phyloP scores from a whole-genome alignment of 2,329 filamentous ascomycete species.

The Colletotrichum destructivum region DNA sequence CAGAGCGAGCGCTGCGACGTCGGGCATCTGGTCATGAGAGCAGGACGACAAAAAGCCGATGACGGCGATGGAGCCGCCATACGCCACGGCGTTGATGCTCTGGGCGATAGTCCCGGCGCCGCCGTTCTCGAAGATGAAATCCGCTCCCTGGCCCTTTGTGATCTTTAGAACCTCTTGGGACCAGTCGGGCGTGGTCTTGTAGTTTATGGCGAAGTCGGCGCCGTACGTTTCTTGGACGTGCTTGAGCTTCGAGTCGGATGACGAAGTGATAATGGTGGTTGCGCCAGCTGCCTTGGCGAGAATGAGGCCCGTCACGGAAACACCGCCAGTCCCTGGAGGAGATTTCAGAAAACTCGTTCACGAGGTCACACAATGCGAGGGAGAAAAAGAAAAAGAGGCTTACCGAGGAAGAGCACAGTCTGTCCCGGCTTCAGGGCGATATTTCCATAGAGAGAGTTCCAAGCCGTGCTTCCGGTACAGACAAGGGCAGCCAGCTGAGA shows the following conservation, averaged over 20 bases:
- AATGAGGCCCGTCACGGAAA: constrained; percentile 60
- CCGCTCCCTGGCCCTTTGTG: constrained; percentile 61
- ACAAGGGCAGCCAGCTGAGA: constrained; percentile 56
- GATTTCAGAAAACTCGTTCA: neutral
- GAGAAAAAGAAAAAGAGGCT: neutral
- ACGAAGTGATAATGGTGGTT: constrained; percentile 65
- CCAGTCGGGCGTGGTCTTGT: constrained; percentile 62
- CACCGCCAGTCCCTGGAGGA: constrained; percentile 60
- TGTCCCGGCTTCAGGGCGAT: constrained; percentile 56
- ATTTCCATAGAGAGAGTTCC: constrained; percentile 63
- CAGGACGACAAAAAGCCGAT: constrained; percentile 57
- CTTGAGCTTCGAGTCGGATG: constrained; percentile 63
- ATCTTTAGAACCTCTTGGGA: constrained; percentile 58
- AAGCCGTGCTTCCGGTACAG: constrained; percentile 63
- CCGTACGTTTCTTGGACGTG: constrained; percentile 54
- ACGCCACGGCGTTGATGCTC: constrained; percentile 60
- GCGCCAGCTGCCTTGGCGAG: constrained; percentile 63
- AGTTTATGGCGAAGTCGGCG: constrained; percentile 64
- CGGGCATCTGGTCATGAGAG: constrained; percentile 49
- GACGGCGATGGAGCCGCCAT: constrained; percentile 61
- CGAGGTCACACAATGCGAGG: too few species aligned
- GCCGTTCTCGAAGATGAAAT: constrained; percentile 57
- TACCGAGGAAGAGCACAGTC: constrained; percentile 55
- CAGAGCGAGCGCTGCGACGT: constrained; percentile 50
- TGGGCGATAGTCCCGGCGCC: constrained; percentile 59